Evolutionary conservation across 306 rosid genomes (phyloP), one percentile per base, ranked within the genome.

Genomic region (barrel medic (Medicago truncatula)): DNA sequence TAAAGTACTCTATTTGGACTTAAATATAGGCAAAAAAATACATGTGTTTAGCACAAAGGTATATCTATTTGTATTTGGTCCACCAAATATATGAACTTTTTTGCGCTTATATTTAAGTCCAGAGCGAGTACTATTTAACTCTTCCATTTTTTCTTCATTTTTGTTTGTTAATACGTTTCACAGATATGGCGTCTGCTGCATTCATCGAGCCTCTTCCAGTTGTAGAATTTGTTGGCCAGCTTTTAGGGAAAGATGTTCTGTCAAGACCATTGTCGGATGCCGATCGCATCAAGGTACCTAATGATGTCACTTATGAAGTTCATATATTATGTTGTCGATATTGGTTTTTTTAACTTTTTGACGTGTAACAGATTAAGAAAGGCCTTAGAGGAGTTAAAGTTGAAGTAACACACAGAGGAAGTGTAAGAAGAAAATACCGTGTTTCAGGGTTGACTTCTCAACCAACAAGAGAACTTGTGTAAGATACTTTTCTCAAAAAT

Each of bases 351-450:
- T 61, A 8, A 74, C 25, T 50, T 84, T 70, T 75, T 83, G 52
- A 73, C 74, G 76, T 58, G 40, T 83, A 64, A 84, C 89, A 95
- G 99, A 90, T 95, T 31, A 95, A 95, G 80, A 95, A 92, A 83
- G 97, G 93, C 72, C 97, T 95, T 16, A 87, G 99, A 87, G 99
- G 99, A 76, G 98, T 95, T 81, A 95, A 95, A 81, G 97, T 95
- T 78, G 99, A 95, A 83, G 99, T 95, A 72, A 95, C 99, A 9
- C 99, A 95, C 85, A 88, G 99, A 71, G 97, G 96, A 9, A 87
- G 83, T 83, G 97, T 95, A 54, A 83, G 99, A 78, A 91, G 99
- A 82, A 95, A 95, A 84, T 95, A 95, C 71, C 97, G 99, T 2
- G 97, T 95, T 80, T 89, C 97, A 9, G 99, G 99, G 53, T 87